A percentile compares a stretch with the other conserved stretches of the same genome.
Evolutionary conservation across 345 rosid genomes (phyloP).

Genomic region (Cochlearia excelsa): DNA sequence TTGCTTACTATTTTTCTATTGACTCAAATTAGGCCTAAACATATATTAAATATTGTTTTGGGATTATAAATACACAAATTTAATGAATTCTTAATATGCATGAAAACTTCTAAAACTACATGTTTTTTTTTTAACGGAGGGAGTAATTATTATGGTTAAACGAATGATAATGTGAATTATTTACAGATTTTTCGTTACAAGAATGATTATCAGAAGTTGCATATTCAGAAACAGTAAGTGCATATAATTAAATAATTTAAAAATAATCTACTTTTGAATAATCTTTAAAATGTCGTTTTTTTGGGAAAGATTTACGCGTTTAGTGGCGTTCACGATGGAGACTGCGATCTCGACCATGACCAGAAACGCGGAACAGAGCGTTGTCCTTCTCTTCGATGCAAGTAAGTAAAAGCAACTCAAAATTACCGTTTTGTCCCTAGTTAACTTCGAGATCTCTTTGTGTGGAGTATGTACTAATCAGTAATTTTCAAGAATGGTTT

Average conservation of each 20-base stretch:
- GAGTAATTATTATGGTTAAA: too few species aligned
- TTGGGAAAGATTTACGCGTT: slow-evolving; percentile 57
- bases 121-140: too few species aligned
- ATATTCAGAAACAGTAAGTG: slow-evolving; percentile 76
- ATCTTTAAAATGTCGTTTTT: not conserved
- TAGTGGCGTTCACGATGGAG: slow-evolving; percentile 85
- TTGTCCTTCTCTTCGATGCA: slow-evolving; percentile 87
- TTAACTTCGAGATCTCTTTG: slow-evolving; percentile 4
- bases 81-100: too few species aligned
- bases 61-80: too few species aligned
- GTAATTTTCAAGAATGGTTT: not conserved
- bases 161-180: not conserved
- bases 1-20: too few species aligned
- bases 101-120: too few species aligned
- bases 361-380: slow-evolving; percentile 59
- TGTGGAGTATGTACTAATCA: slow-evolving; percentile 2
- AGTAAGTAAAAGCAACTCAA: slow-evolving; percentile 44
- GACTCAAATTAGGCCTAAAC: too few species aligned
- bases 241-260: not conserved
- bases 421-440: slow-evolving; percentile 25
- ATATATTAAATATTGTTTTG: too few species aligned
- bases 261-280: too few species aligned
- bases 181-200: slow-evolving; percentile 79
- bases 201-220: slow-evolving; percentile 81
- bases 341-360: slow-evolving; percentile 82